Conservation (phyloP, 441 rosid genomes). For the Erysimum pusillum region DNA sequence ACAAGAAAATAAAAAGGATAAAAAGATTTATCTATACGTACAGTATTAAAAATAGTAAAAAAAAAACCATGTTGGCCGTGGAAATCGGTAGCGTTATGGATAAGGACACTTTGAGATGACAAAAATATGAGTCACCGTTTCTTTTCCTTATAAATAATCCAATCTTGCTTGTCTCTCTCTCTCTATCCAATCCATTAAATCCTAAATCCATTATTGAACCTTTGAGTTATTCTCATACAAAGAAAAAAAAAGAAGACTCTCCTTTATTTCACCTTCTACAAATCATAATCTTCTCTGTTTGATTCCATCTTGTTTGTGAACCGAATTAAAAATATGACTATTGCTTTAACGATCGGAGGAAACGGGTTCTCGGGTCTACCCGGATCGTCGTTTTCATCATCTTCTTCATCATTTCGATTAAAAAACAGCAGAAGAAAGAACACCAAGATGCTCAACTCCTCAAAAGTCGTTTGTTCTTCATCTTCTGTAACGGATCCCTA, state of each 20-base stretch:
- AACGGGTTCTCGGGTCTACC: conserved; percentile 49
- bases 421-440: conserved; percentile 48
- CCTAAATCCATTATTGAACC: conserved; percentile 22
- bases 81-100: conserved; percentile 43
- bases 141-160: conserved; percentile 13
- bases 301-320: neutral
- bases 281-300: neutral
- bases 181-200: conserved; percentile 10
- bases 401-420: conserved; percentile 42
- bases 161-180: neutral
- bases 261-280: neutral
- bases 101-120: conserved; percentile 45
- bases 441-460: conserved; percentile 43
- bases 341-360: conserved; percentile 50
- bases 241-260: neutral
- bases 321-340: conserved; percentile 27
- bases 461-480: conserved; percentile 53
- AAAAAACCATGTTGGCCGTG: neutral
- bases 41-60: conserved; percentile 10
- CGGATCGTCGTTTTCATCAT: conserved; percentile 46
- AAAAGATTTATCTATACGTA: neutral
- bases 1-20: too few species aligned
- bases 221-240: neutral
- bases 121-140: conserved; percentile 39
- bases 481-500: conserved; percentile 73